Base-by-base conservation (phyloP, 192 early-diverging fungal species). In the Glomus cerebriforme region DNA sequence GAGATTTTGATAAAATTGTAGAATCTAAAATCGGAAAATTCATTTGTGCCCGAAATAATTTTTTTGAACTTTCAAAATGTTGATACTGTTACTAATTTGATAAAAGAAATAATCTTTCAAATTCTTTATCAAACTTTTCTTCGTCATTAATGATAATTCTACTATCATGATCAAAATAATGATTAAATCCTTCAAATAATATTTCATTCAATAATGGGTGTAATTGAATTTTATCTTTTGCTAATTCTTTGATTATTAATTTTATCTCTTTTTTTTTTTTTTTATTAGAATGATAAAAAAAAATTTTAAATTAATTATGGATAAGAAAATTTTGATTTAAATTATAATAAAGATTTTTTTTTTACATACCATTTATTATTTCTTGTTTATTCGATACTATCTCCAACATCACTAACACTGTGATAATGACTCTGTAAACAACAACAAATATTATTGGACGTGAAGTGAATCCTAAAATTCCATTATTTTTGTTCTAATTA, bases 141-240 rank as follows among this genome's bases (percentile, higher is more conserved):
- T 29, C 60, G 27, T 26, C 13, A 63, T 54, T 19, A 39, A 19
- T 65, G 4, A 69, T 65, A 65, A 65, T 29, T 17, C 32, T 12
- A 3, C 15, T 34, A 31, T 31, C 64, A 32, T n/a, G n/a, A n/a
- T 19, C 31, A 24, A 15, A 69, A 22, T 26, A 9, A 24, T 26
- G 3, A 27, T 5, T 71, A 31, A 71, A 31, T 47, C 37, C 69
- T 47, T 45, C 22, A 71, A 47, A 49, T 27, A 75, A 15, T 17
- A 75, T 60, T 12, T 75, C 32, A 43, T 75, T 60, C 13, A 75
- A 26, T 75, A 75, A 62, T 60, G 73, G 73, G 24, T 75, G 73
- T 37, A 75, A 75, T 59, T 60, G 32, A 26, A 60, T 32, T 7
- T 15, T 60, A 60, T 59, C 24, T 39, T 59, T 4, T 45, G 26